Evolutionary conservation across 257 asterid species (phyloP).

Genomic region (Eucommia ulmoides): DNA sequence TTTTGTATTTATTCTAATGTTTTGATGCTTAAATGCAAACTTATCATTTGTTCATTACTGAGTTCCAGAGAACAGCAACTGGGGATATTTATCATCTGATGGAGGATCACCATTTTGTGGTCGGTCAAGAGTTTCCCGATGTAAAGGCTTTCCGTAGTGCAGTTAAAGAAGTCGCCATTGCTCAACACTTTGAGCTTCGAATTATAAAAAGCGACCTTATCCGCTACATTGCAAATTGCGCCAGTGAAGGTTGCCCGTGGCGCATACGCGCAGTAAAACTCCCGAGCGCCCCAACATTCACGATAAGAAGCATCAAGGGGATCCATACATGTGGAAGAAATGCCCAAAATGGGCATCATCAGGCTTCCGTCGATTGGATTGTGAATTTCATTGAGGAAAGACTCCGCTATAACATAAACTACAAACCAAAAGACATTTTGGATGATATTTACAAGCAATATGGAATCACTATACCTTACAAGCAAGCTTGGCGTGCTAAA

Average conservation of each 20-base stretch:
- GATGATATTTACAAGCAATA: slow-evolving; percentile 49
- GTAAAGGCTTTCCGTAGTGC: slow-evolving; percentile 66
- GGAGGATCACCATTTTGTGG: slow-evolving; percentile 38
- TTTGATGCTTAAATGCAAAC: not conserved
- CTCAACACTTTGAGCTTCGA: slow-evolving; percentile 72
- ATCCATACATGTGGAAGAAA: slow-evolving; percentile 51
- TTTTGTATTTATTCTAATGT: not conserved
- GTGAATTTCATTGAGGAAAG: slow-evolving; percentile 67
- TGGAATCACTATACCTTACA: slow-evolving; percentile 74
- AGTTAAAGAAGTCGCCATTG: slow-evolving; percentile 68
- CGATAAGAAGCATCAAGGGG: slow-evolving; percentile 51
- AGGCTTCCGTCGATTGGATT: slow-evolving; percentile 81
- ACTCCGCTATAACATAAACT: slow-evolving; percentile 49
- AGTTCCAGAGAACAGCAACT: too few relatives aligned
- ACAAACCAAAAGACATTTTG: slow-evolving; percentile 71
- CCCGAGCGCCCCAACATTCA: slow-evolving; percentile 54
- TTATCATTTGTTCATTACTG: too few relatives aligned
- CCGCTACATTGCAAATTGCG: slow-evolving; percentile 68
- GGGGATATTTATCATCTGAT: slow-evolving; percentile 10
- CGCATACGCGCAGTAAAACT: slow-evolving; percentile 77
- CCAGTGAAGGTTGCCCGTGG: slow-evolving; percentile 75
- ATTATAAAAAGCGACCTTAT: slow-evolving; percentile 58
- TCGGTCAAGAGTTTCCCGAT: slow-evolving; percentile 69
- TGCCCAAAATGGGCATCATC: slow-evolving; percentile 65
- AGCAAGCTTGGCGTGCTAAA: slow-evolving; percentile 91